Percentiles rank a stretch among this genome's conserved stretches.
phyloP scores from a whole-genome alignment of 1,139 yeast species.

The Oligophagozyma castellii region DNA sequence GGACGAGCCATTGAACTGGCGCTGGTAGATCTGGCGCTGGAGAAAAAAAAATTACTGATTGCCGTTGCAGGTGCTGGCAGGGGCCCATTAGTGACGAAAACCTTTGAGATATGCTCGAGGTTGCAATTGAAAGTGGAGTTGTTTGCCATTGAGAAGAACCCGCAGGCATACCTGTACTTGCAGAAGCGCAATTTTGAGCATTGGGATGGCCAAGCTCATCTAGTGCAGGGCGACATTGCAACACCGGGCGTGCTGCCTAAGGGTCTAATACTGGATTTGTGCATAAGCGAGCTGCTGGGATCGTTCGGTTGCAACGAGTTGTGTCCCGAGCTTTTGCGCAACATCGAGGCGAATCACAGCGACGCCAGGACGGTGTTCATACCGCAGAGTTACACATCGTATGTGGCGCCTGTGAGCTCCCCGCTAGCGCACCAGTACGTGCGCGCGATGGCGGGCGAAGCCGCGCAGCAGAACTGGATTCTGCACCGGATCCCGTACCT shows the following conservation, averaged over 20 bases:
- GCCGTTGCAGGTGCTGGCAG: slow-evolving; percentile 79
- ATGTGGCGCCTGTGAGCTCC: slow-evolving; percentile 51
- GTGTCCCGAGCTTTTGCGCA: slow-evolving; percentile 58
- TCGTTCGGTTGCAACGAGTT: slow-evolving; percentile 88
- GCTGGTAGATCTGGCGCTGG: slow-evolving; percentile 26
- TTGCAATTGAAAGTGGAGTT: slow-evolving; percentile 26
- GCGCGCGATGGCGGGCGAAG: slow-evolving; percentile 9
- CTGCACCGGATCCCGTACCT: slow-evolving; percentile 42
- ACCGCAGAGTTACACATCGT: slow-evolving; percentile 50
- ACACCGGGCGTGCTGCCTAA: background rate
- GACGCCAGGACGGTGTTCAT: slow-evolving; percentile 32
- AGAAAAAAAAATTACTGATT: slow-evolving; percentile 17
- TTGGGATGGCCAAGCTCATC: slow-evolving; percentile 36
- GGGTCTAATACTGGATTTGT: slow-evolving; percentile 31
- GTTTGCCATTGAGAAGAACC: slow-evolving; percentile 60
- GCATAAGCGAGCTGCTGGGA: slow-evolving; percentile 74
- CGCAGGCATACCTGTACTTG: slow-evolving; percentile 40
- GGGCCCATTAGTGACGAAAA: slow-evolving; percentile 58
- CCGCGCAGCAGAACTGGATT: slow-evolving; percentile 28
- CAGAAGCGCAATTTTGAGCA: slow-evolving; percentile 28
- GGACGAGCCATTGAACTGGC: slow-evolving; percentile 54
- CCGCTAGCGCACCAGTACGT: slow-evolving; percentile 33
- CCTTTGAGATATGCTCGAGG: slow-evolving; percentile 31
- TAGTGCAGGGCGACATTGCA: slow-evolving; percentile 47
- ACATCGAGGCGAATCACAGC: slow-evolving; percentile 25